Evolutionary conservation across 306 rosid species (phyloP).

Genomic region (Medicago arabica): DNA sequence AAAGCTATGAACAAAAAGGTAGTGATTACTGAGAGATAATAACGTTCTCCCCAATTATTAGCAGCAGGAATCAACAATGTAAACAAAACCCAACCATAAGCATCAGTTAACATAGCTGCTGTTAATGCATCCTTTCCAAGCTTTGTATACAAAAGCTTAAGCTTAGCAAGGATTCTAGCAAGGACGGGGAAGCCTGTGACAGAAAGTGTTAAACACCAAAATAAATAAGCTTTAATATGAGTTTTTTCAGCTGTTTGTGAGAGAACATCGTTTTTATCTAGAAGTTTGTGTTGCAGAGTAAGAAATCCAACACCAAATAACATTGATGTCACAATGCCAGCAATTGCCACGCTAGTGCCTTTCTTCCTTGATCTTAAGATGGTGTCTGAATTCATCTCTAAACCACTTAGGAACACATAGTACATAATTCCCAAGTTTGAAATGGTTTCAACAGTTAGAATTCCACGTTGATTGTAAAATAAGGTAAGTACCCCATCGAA

Average conservation of each 20-base stretch:
- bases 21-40: background rate
- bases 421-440: constrained; percentile 34
- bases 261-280: background rate
- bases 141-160: constrained; percentile 47
- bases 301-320: constrained; percentile 32
- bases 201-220: constrained; percentile 35
- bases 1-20: constrained; percentile 19
- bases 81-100: constrained; percentile 48
- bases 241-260: rapidly evolving
- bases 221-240: background rate
- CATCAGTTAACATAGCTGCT: constrained; percentile 45
- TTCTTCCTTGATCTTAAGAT: constrained; percentile 31
- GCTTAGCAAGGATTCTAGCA: constrained; percentile 45
- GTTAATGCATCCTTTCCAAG: constrained; percentile 45
- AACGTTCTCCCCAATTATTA: background rate
- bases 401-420: constrained; percentile 46
- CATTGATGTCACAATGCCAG: constrained; percentile 39
- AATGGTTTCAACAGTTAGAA: constrained; percentile 28
- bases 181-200: constrained; percentile 48
- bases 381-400: constrained; percentile 46
- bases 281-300: background rate
- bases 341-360: constrained; percentile 29
- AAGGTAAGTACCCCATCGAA: background rate
- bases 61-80: constrained; percentile 27
- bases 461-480: background rate